phyloP scores from a whole-genome alignment of 306 rosid genomes.

The Albizia julibrissin region DNA sequence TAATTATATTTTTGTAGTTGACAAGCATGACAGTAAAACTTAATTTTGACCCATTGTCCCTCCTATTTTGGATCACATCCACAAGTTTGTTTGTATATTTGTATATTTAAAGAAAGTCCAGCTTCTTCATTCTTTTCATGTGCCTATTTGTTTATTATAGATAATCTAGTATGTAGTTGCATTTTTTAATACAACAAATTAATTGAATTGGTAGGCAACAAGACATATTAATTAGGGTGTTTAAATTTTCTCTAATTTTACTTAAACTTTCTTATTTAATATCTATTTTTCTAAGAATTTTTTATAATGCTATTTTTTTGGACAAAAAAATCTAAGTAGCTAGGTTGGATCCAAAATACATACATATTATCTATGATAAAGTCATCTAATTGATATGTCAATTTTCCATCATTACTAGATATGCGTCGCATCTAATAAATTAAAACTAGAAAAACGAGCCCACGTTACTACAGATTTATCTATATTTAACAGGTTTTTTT shows the following conservation, averaged over 20 bases:
- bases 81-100: background rate
- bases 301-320: no score
- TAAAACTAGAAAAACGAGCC: no score
- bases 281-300: no score
- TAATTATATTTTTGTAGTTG: constrained; percentile 12
- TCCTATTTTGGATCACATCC: background rate
- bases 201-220: no score
- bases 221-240: background rate
- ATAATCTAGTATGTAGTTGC: background rate
- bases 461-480: no score
- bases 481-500: no score
- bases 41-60: constrained; percentile 1
- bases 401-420: no score
- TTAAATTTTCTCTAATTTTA: background rate
- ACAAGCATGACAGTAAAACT: constrained; percentile 22
- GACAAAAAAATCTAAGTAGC: no score
- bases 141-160: background rate
- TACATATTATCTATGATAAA: no score
- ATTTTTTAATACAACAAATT: background rate
- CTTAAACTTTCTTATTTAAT: no score
- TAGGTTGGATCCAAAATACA: background rate
- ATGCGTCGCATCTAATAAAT: no score
- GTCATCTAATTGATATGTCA: no score
- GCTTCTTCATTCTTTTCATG: background rate
- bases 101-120: background rate